Evolutionary conservation across 257 asterid genomes (phyloP).

Genomic region (Linderniella brevidens): DNA sequence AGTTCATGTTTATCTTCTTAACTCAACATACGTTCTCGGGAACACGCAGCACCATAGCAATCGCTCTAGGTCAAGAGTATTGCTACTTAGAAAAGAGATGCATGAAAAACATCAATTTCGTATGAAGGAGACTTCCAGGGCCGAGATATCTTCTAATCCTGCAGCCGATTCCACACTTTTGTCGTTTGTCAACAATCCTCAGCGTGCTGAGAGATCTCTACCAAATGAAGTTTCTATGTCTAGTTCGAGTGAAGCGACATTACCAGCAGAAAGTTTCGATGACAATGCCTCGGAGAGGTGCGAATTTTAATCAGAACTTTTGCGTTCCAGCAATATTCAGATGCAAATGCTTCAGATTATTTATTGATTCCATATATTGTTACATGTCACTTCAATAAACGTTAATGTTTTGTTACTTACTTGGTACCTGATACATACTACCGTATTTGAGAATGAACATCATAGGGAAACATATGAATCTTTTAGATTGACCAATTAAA

Average conservation of each 20-base stretch:
- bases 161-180: constrained; percentile 48
- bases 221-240: constrained; percentile 18
- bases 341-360: background rate
- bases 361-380: background rate
- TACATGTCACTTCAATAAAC: too few relatives aligned
- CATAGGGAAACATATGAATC: too few relatives aligned
- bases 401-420: too few relatives aligned
- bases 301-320: constrained; percentile 6
- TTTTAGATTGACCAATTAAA: too few relatives aligned
- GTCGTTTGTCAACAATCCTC: constrained; percentile 50
- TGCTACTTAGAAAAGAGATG: constrained; percentile 46
- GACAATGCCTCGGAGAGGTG: constrained; percentile 46
- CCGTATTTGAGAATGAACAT: too few relatives aligned
- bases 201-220: constrained; percentile 26
- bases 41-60: constrained; percentile 34
- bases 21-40: constrained; percentile 45
- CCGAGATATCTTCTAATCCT: constrained; percentile 30
- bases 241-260: constrained; percentile 24
- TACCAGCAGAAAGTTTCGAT: constrained; percentile 15
- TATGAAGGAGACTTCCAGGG: constrained; percentile 30
- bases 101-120: constrained; percentile 33
- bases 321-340: background rate
- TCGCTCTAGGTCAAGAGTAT: constrained; percentile 39
- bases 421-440: too few relatives aligned
- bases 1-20: constrained; percentile 25